Evolutionary conservation across 2,329 filamentous ascomycete genomes (phyloP).

Genomic region (Phaeoacremonium minimum): DNA sequence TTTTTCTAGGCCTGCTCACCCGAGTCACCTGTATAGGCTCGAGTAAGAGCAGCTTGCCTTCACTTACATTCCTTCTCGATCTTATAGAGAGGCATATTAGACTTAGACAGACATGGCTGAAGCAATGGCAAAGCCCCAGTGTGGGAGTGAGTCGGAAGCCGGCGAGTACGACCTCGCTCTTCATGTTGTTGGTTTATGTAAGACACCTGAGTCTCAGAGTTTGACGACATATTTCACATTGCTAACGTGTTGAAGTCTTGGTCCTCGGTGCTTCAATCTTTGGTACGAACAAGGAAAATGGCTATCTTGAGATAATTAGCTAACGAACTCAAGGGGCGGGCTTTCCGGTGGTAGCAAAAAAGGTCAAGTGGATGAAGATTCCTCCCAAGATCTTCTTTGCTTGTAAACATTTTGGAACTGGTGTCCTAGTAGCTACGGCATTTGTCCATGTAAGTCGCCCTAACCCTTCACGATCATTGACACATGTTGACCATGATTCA

Average conservation of each 20-base stretch:
- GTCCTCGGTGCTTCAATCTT: conserved; percentile 33
- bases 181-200: conserved; percentile 36
- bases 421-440: conserved; percentile 67
- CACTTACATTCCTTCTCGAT: no score
- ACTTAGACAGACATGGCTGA: conserved; percentile 4
- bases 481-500: no score
- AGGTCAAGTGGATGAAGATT: conserved; percentile 54
- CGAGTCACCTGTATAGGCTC: no score
- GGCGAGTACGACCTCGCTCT: conserved; percentile 38
- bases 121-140: conserved; percentile 28
- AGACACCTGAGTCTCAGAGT: no score
- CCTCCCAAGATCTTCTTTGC: conserved; percentile 54
- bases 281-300: conserved; percentile 17
- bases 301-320: conserved; percentile 1
- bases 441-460: conserved; percentile 58
- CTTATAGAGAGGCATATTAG: no score
- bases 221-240: no score
- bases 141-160: conserved; percentile 26
- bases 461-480: background rate
- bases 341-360: conserved; percentile 49
- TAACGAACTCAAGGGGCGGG: conserved; percentile 37
- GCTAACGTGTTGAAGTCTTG: conserved; percentile 23
- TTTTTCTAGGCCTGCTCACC: conserved; percentile 6
- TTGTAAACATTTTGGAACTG: conserved; percentile 65
- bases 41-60: no score